Evolutionary conservation across 345 rosid genomes (phyloP).

Genomic region (Physaria fendleri): DNA sequence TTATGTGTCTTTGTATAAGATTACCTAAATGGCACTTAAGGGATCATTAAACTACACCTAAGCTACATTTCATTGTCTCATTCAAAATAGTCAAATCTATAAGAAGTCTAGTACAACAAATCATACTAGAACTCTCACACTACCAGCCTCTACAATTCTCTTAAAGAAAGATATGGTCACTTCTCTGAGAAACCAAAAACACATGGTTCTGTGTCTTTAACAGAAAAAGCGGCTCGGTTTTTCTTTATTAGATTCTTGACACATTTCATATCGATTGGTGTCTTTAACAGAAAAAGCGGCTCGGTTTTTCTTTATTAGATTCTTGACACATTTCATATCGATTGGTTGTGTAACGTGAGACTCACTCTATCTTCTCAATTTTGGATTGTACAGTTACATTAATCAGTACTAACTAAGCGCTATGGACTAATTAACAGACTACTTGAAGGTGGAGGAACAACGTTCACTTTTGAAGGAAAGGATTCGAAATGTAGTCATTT

Average conservation of each 20-base stretch:
- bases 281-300: constrained; percentile 59
- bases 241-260: constrained; percentile 62
- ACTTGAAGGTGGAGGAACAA: constrained; percentile 71
- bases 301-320: constrained; percentile 55
- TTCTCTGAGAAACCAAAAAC: background rate
- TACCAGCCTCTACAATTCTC: too few relatives aligned
- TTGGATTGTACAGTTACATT: too few relatives aligned
- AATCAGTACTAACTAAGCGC: too few relatives aligned
- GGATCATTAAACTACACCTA: too few relatives aligned
- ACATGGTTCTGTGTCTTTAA: constrained; percentile 64
- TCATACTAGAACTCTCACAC: too few relatives aligned
- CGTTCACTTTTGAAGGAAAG: constrained; percentile 49
- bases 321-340: constrained; percentile 54
- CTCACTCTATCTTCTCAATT: too few relatives aligned
- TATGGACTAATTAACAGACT: too few relatives aligned
- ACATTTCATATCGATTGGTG: constrained; percentile 57
- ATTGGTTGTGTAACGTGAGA: constrained; percentile 56
- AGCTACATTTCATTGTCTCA: too few relatives aligned
- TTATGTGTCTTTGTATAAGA: too few relatives aligned
- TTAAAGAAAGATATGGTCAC: constrained; percentile 24
- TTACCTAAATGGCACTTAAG: too few relatives aligned
- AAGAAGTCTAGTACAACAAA: too few relatives aligned
- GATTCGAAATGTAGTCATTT: constrained; percentile 32
- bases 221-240: constrained; percentile 57
- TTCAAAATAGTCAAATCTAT: too few relatives aligned